Conservation (phyloP, 139 green algal species). For the Coelastrella sp. region DNA sequence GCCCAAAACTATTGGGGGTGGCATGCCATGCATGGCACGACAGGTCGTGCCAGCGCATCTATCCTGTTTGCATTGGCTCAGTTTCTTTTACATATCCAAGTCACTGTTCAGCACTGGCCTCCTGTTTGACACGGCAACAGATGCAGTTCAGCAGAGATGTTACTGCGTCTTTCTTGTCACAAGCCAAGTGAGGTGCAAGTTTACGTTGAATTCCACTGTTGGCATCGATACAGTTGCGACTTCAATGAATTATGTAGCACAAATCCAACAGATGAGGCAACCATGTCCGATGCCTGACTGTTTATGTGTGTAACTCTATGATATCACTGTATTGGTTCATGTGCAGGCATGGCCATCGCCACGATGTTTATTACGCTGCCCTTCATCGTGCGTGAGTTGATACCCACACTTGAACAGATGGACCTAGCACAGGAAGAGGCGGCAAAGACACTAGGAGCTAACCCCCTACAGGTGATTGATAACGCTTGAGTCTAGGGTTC, state of each 20-base stretch:
- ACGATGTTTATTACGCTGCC: constrained; percentile 94
- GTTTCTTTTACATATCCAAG: no score
- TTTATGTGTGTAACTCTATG: background rate
- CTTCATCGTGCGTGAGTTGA: constrained; percentile 91
- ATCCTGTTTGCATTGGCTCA: no score
- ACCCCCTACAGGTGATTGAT: constrained; percentile 73
- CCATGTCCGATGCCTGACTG: no score
- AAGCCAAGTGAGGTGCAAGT: no score
- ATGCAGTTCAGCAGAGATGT: no score
- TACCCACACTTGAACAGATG: constrained; percentile 89
- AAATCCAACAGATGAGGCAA: background rate
- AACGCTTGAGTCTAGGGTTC: background rate
- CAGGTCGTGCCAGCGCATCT: no score
- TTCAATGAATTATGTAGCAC: no score
- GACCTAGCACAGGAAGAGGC: constrained; percentile 90
- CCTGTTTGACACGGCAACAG: constrained; percentile 74
- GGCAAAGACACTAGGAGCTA: constrained; percentile 83
- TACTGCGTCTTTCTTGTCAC: no score
- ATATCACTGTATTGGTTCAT: background rate
- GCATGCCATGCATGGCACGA: no score
- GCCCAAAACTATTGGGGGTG: no score
- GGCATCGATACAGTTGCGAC: no score
- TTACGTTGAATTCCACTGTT: no score
- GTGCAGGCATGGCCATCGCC: constrained; percentile 86
- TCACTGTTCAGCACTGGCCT: constrained; percentile 71